These are phyloP conservation scores for Emericellopsis terricola DNA, from an alignment of 495 filamentous ascomycete genomes.

Conservation along the genomic window DNA sequence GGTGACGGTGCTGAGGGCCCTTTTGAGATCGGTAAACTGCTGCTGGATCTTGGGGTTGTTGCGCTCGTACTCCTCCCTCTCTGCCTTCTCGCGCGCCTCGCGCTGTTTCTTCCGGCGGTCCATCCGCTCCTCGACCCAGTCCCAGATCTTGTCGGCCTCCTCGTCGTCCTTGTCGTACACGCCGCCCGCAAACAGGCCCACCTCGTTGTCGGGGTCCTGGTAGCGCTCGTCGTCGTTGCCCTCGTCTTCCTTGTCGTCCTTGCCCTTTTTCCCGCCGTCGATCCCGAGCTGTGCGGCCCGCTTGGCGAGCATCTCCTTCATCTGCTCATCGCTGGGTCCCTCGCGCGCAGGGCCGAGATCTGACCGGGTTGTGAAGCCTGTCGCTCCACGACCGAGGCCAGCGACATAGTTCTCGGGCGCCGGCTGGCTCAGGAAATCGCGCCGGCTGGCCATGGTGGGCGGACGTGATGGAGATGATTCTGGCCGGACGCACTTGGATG, in stretches of 20 bases:
- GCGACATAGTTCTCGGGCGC: conserved; percentile 98
- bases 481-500: too few species aligned
- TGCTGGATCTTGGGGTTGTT: conserved; percentile 98
- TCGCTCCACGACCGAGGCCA: conserved; percentile 91
- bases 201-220: conserved; percentile 93
- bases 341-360: conserved; percentile 93
- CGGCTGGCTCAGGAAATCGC: conserved; percentile 79
- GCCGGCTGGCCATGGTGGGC: conserved; percentile 53
- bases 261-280: conserved; percentile 63
- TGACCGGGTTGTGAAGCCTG: conserved; percentile 92
- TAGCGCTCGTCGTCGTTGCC: conserved; percentile 74
- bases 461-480: too few species aligned
- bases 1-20: conserved; percentile 68
- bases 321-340: conserved; percentile 93
- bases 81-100: conserved; percentile 86
- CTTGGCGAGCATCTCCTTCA: conserved; percentile 90
- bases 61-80: conserved; percentile 84
- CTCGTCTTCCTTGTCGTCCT: conserved; percentile 60
- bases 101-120: conserved; percentile 66
- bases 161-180: conserved; percentile 93
- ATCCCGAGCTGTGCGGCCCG: conserved; percentile 67
- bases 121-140: conserved; percentile 92
- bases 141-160: conserved; percentile 90
- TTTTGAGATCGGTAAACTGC: conserved; percentile 91
- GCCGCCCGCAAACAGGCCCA: conserved; percentile 84